Conservation (phyloP, 192 early-diverging fungal species). For the Coemansia sp. region DNA sequence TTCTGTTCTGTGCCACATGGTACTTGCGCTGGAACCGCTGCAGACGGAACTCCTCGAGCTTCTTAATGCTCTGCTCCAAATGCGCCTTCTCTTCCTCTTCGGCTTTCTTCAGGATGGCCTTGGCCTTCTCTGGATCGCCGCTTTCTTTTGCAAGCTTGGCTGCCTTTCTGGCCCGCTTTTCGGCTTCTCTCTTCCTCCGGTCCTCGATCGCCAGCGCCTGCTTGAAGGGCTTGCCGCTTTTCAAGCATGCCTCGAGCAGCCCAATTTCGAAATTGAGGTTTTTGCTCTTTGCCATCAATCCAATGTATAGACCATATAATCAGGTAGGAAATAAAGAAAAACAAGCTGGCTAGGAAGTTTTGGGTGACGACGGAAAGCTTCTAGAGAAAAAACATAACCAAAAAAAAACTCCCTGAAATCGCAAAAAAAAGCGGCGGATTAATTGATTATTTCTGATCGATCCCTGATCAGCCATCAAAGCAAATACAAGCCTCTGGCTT, state of each 20-base stretch:
- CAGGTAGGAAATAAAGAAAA: background rate
- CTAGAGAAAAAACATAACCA: too few species aligned
- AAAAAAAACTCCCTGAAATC: too few species aligned
- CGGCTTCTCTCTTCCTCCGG: conserved; percentile 10
- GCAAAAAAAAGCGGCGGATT: too few species aligned
- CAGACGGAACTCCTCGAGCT: background rate
- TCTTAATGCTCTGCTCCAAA: background rate
- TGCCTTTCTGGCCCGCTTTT: conserved; percentile 12
- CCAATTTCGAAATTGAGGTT: conserved; percentile 30
- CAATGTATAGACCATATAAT: background rate
- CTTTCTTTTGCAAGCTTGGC: background rate
- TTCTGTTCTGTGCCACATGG: background rate
- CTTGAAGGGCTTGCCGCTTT: conserved; percentile 15
- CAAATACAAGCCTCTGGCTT: too few species aligned
- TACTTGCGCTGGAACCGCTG: background rate
- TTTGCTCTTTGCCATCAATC: conserved; percentile 7
- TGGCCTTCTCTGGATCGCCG: background rate
- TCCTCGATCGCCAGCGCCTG: conserved; percentile 21
- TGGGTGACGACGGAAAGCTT: too few species aligned
- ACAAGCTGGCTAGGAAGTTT: background rate
- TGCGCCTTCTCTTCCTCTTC: background rate
- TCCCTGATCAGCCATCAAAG: too few species aligned
- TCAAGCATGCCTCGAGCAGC: conserved; percentile 24
- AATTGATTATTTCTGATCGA: too few species aligned
- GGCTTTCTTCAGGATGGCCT: background rate